Evolutionary conservation across 1,139 yeast species (phyloP), one percentile per base, ranked within the genome.

Genomic region (Groenewaldozyma sp.): DNA sequence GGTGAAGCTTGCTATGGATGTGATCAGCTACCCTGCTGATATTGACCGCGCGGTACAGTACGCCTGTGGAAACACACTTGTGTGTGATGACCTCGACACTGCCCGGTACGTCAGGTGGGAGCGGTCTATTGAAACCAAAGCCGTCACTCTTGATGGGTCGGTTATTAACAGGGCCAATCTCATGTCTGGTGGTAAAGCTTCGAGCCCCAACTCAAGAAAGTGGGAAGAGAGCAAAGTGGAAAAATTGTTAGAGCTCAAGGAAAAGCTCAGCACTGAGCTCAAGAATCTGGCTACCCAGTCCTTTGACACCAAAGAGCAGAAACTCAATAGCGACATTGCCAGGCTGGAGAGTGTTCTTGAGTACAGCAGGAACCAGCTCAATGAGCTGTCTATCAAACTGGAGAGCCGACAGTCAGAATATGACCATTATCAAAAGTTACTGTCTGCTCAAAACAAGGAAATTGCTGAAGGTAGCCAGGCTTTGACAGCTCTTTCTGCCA

Each of bases 81-180:
- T 91, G n/a, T 86, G 91, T 50, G 93, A 87, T 45, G 67, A 65
- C 34, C 63, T 87, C 45, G 72, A 70, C 11, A 62, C 73, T 17
- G 97, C 98, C 1, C 73, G 81, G 52, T 65, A 69, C 3, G 65
- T 91, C 43, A 78, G 83, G 54, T 86, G 95, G 94, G 70, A 71
- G 19, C 62, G 63, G 29, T 65, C 68, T 3, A 58, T 84, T 18
- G 73, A 71, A 28, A 78, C 76, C 39, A 86, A 82, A 56, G 70
- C 83, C 35, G 94, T 88, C 2, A 76, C 95, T 1, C 54, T 84
- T 7, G 87, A 86, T 38, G 98, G 98, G 0, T 75, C 94, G 0
- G 68, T 87, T 26, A 82, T 91, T 41, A 91, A 86, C 55, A 77
- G 75, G 52, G 79, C 91, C 9, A 95, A 95, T 6, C 67, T 87